Evolutionary conservation across 352 stramenopile genomes (phyloP), one percentile per base, ranked within the genome.

Genomic region (Halophytophthora polymorphica): DNA sequence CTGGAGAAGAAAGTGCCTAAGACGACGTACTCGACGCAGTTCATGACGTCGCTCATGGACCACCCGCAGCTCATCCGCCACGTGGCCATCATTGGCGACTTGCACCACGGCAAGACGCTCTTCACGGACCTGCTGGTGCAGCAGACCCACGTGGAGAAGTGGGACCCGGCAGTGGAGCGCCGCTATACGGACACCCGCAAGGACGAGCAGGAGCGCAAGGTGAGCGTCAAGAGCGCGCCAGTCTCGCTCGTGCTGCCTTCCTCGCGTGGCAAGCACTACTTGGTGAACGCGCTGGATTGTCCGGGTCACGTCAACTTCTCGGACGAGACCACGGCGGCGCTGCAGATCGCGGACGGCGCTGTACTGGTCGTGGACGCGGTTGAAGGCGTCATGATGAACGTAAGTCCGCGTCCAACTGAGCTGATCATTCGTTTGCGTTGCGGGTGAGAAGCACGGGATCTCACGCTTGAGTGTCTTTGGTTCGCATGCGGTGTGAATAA

Each of bases 241-340:
- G 83, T 99, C 42, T 98, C 96, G 8, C 66, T 99, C 4, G 85
- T 98, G 50, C 69, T 99, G 25, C 82, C 94, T 17, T 91, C 96
- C 45, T 96, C 86, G 13, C 71, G 85, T 18, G 95, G 95, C 7
- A 99, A 99, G 71, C 93, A 92, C 36, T 99, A 90, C 68, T 58
- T 98, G 35, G 51, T 99, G 0, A 99, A 98, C 43, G 49, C 98
- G 0, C 64, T 99, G 43, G 97, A 99, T 74, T 98, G 91, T 73
- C 96, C 97, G 0, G 97, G 97, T 17, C 97, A 99, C 67, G 77
- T 97, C 1, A 97, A 99, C 73, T 99, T 99, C 67, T 96, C 93
- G 31, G 96, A 98, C 62, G 96, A 99, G 56, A 86, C 80, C 3
- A 96, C 96, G 7, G 94, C 94, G 7, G 95, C 91, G 17, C 60